phyloP scores from a whole-genome alignment of 78 protist genomes.

The Dictyostelium intermedium region DNA sequence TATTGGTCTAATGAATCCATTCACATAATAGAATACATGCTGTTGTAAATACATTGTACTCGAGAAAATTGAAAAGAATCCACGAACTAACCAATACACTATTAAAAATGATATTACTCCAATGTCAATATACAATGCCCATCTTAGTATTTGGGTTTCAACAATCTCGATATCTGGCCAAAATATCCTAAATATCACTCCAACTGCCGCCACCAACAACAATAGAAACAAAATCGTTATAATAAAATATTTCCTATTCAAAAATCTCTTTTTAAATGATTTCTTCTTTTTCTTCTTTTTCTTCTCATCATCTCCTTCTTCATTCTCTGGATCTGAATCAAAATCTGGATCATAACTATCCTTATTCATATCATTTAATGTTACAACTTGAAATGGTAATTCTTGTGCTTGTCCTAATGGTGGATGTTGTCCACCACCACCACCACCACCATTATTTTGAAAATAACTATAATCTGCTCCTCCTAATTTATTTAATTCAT shows the following conservation, averaged over 20 bases:
- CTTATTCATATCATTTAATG: neutral
- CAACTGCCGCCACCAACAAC: constrained; percentile 11
- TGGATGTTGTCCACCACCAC: constrained; percentile 6
- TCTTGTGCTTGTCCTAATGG: constrained; percentile 66
- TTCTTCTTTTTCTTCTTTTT: constrained; percentile 28
- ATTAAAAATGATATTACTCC: neutral
- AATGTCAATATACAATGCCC: constrained; percentile 53
- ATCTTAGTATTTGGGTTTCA: neutral
- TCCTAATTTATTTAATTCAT: neutral
- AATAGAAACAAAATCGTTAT: neutral
- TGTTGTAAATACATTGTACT: constrained; percentile 59
- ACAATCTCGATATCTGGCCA: constrained; percentile 27
- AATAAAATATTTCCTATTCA: neutral
- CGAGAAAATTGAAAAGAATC: constrained; percentile 26
- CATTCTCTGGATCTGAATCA: constrained; percentile 22
- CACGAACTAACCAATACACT: constrained; percentile 22
- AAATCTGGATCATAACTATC: neutral
- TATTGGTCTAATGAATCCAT: constrained; percentile 40
- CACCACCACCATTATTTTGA: neutral
- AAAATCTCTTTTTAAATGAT: neutral
- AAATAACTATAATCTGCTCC: neutral
- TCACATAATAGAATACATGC: constrained; percentile 54
- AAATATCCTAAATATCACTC: constrained; percentile 46
- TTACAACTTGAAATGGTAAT: constrained; percentile 17
- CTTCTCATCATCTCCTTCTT: constrained; percentile 7